phyloP scores from a whole-genome alignment of 495 filamentous ascomycete genomes.

The Penicillium chermesinum region DNA sequence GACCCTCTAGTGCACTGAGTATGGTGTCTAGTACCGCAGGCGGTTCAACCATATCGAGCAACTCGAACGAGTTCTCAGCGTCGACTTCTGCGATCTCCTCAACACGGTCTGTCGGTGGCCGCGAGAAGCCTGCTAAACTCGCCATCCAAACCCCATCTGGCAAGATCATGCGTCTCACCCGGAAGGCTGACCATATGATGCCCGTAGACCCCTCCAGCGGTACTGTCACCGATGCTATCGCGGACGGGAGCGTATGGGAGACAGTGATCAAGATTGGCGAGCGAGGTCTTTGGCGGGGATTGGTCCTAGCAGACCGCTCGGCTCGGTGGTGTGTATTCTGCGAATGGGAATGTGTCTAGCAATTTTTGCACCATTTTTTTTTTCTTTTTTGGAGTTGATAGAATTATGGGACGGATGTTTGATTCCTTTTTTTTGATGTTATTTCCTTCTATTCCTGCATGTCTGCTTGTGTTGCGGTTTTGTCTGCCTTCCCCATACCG shows the following conservation, averaged over 20 bases:
- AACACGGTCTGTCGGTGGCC: constrained; percentile 39
- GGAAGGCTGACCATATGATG: constrained; percentile 73
- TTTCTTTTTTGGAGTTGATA: constrained; percentile 1
- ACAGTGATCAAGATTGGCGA: constrained; percentile 98
- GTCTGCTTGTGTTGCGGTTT: constrained; percentile 8
- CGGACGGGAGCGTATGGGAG: constrained; percentile 86
- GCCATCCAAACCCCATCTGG: constrained; percentile 94
- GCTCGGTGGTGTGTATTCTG: constrained; percentile 98
- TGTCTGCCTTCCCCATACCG: constrained; percentile 12
- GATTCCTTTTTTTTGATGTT: constrained; percentile 10
- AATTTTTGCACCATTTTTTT: background rate
- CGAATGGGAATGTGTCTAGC: constrained; percentile 76
- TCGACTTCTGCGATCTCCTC: constrained; percentile 53
- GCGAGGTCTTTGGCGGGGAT: constrained; percentile 80
- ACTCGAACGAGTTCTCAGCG: constrained; percentile 42
- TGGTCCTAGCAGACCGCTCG: constrained; percentile 92
- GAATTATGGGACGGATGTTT: constrained; percentile 4
- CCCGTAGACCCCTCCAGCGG: constrained; percentile 40
- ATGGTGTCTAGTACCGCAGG: constrained; percentile 55
- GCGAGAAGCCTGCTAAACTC: constrained; percentile 86
- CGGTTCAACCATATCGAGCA: constrained; percentile 34
- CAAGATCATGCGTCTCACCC: constrained; percentile 85
- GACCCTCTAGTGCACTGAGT: constrained; percentile 76
- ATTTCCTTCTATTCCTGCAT: constrained; percentile 12
- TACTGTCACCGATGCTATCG: constrained; percentile 47